Base-by-base conservation (phyloP, 495 filamentous ascomycete species). In the Talaromyces ruber region DNA sequence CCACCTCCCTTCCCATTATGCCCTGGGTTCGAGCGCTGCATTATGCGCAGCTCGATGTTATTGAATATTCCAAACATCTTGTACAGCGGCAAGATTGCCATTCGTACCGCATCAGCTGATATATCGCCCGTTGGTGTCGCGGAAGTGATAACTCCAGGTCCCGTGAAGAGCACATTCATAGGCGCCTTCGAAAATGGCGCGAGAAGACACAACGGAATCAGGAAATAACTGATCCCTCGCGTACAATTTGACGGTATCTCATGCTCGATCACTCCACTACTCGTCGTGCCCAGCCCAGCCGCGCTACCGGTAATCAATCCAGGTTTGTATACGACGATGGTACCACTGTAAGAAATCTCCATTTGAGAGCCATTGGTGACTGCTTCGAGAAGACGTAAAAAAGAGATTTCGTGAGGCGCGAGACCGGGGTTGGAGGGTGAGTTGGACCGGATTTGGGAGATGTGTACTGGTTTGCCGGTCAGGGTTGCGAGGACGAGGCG, bases 321-420 rank as follows among this genome's bases (percentile, higher is more conserved):
- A 0, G 95, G 95, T 55, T 88, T 86, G 77, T 94, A 98, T 34
- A 92, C 86, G 51, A 98, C 80, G 14, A 90, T 91, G 0, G 94
- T 98, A 65, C 95, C 94, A 9, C 91, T 97, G 74, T 95, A 91
- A 16, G 91, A 94, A 66, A 99, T 95, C 69, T 97, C 91, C 77
- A 97, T 90, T 63, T 85, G 82, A 30, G 90, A 88, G 77, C 95
- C 95, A 83, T 99, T 99, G 70, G 95, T 98, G 66, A 99, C 81
- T 59, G 88, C 80, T 71, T 98, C 94, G 65, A 99, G 86, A 7
- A 99, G 88, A 57, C 95, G 94, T 18, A 99, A 82, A 76, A 99
- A 91, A 34, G 93, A 96, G 68, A 97, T 86, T 77, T 99, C 95
- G 78, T 95, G 89, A 54, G 90, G 86, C 58, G 89, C 85, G 52